Base-by-base conservation (phyloP, 1,284 basidiomycete species). In the Tylopilus orsonianus region DNA sequence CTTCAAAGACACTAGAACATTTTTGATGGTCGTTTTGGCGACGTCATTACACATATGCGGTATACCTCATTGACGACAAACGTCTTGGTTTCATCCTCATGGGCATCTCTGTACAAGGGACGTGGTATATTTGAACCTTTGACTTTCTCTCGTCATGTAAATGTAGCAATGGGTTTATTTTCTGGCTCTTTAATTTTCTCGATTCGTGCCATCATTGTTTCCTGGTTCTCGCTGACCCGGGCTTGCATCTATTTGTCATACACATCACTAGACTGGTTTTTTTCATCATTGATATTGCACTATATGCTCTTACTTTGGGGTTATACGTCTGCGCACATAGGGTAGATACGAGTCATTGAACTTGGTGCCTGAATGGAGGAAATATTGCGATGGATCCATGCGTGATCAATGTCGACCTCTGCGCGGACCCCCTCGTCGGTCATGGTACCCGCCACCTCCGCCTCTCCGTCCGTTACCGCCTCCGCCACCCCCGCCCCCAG, bases 341-440 rank as follows among this genome's bases (percentile, higher is more conserved):
- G 23, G 20, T 49, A 54, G 23, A 39, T 20, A 24, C 22, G 38
- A 55, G 52, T 52, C n/a, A 26, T 52, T 22, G 12, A 22, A 16
- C 5, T 41, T 44, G 26, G 34, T 33, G 26, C 18, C 20, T 14
- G 18, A 9, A 9, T 6, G 4, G 30, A 32, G 30, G n/a, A n/a
- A n/a, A n/a, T n/a, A n/a, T n/a, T n/a, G n/a, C n/a, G n/a, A n/a
- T n/a, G n/a, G n/a, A n/a, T n/a, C n/a, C n/a, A n/a, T n/a, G n/a
- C 13, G 29, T 36, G 18, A 38, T 62, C 51, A 63, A 41, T 64
- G 36, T 10, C 61, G 57, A 22, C 61, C 65, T 35, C 61, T 53
- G 19, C 61, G 61, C 37, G 54, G 14, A 18, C 65, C 64, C 0
- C 65, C 61, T 27, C 61, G 59, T 49, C 63, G 60, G 20, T 64